A percentile compares a stretch with the other conserved stretches of the same genome.
Conservation (phyloP, 2,329 filamentous ascomycete genomes). For the Bipolaris victoriae region DNA sequence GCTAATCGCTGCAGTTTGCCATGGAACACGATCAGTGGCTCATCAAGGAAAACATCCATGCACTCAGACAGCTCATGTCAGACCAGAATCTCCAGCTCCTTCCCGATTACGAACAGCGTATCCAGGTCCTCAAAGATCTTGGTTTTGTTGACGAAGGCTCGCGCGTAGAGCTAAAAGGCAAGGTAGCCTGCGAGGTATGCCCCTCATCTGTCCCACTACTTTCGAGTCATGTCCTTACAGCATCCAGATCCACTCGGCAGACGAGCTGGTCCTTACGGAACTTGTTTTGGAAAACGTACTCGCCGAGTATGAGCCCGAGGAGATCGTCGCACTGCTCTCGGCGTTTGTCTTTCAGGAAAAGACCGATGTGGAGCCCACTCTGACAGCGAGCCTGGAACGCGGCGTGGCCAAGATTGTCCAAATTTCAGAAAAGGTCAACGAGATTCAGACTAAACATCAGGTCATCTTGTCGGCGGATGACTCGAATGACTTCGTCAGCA, state of each 20-base stretch:
- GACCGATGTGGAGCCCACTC: constrained; percentile 77
- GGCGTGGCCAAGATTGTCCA: constrained; percentile 85
- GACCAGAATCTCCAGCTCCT: constrained; percentile 95
- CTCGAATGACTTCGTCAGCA: constrained; percentile 86
- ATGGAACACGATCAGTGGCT: constrained; percentile 98
- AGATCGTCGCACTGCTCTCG: constrained; percentile 92
- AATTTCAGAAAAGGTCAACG: constrained; percentile 91
- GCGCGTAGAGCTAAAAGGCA: constrained; percentile 94
- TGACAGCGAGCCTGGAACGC: constrained; percentile 81
- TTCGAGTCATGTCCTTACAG: constrained; percentile 12
- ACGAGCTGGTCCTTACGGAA: constrained; percentile 95
- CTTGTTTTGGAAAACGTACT: constrained; percentile 96
- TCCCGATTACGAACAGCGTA: constrained; percentile 94
- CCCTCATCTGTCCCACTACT: not conserved
- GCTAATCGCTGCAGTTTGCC: constrained; percentile 67
- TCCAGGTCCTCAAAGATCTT: constrained; percentile 88
- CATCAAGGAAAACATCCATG: constrained; percentile 89
- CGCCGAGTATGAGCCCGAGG: constrained; percentile 91
- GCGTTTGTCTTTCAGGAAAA: constrained; percentile 99
- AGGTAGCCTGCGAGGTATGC: constrained; percentile 86
- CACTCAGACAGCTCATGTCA: constrained; percentile 86
- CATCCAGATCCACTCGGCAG: constrained; percentile 81
- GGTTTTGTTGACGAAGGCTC: constrained; percentile 87
- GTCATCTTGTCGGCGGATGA: constrained; percentile 91
- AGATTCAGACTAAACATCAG: constrained; percentile 86